Evolutionary conservation across 495 filamentous ascomycete genomes (phyloP).

Genomic region (Aspergillus sclerotioniger): DNA sequence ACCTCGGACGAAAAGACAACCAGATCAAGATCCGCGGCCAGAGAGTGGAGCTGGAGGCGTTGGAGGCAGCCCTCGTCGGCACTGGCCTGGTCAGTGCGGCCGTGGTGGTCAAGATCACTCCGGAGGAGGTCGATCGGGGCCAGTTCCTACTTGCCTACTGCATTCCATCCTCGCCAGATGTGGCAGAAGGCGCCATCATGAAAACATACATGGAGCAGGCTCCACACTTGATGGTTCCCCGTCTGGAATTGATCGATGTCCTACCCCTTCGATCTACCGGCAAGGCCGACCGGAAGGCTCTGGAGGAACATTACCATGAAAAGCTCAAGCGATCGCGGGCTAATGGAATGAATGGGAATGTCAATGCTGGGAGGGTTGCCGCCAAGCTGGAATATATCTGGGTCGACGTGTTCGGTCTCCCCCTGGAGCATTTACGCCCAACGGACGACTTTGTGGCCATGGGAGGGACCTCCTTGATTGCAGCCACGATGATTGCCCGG

Average conservation of each 20-base stretch:
- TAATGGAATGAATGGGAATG: background rate
- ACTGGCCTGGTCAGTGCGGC: background rate
- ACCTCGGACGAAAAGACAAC: conserved; percentile 6
- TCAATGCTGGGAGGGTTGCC: background rate
- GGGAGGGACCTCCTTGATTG: background rate
- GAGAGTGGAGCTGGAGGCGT: conserved; percentile 4
- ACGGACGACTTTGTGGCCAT: background rate
- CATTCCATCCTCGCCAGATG: background rate
- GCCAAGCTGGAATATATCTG: background rate
- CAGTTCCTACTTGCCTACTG: conserved; percentile 1
- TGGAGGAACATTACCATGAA: background rate
- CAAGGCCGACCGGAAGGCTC: conserved; percentile 3
- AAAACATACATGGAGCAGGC: background rate
- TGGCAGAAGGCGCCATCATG: background rate
- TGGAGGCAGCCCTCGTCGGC: background rate
- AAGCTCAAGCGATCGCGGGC: background rate
- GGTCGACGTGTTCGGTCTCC: background rate
- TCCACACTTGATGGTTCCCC: conserved; percentile 7
- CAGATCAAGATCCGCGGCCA: conserved; percentile 10
- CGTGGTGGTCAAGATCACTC: background rate
- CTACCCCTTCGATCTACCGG: background rate
- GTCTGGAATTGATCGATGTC: background rate
- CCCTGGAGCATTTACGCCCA: background rate
- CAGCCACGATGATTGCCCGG: background rate
- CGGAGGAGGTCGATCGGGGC: background rate